Evolutionary conservation across 257 asterid species (phyloP).

Genomic region (Linderniella brevidens): DNA sequence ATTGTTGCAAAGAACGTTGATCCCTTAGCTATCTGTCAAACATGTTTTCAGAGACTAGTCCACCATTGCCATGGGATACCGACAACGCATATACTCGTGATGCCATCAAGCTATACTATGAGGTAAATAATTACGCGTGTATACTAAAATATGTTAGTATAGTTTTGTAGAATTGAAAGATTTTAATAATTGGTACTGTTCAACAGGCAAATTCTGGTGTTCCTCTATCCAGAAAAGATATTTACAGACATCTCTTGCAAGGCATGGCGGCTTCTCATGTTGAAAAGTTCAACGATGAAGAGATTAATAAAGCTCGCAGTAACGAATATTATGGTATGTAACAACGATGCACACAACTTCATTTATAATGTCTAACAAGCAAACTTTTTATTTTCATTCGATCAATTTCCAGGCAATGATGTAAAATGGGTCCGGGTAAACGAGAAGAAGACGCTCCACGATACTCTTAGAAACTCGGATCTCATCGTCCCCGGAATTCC

Average conservation of each 20-base stretch:
- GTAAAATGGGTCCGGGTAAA: conserved; percentile 53
- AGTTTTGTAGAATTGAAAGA: neutral
- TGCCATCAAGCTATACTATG: conserved; percentile 73
- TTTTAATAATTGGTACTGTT: neutral
- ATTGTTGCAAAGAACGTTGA: neutral
- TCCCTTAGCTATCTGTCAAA: conserved; percentile 46
- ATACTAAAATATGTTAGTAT: conserved; percentile 3
- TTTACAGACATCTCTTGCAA: conserved; percentile 32
- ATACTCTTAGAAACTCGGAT: conserved; percentile 45
- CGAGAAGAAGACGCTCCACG: conserved; percentile 57
- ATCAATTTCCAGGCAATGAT: conserved; percentile 18
- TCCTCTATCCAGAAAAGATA: conserved; percentile 46
- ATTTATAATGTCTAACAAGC: neutral
- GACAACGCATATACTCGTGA: conserved; percentile 59
- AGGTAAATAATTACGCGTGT: conserved; percentile 28
- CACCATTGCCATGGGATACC: conserved; percentile 75
- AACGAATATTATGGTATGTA: conserved; percentile 28
- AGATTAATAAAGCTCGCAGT: conserved; percentile 18
- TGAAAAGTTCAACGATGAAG: conserved; percentile 34
- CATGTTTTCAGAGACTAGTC: conserved; percentile 79
- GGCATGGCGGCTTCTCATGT: conserved; percentile 63
- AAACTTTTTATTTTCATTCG: neutral
- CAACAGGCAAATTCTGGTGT: conserved; percentile 57
- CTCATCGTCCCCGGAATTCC: conserved; percentile 64
- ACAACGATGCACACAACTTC: neutral